These are phyloP conservation scores for Penicillium pancosmium DNA, from an alignment of 495 filamentous ascomycete species.

Conservation along the genomic window DNA sequence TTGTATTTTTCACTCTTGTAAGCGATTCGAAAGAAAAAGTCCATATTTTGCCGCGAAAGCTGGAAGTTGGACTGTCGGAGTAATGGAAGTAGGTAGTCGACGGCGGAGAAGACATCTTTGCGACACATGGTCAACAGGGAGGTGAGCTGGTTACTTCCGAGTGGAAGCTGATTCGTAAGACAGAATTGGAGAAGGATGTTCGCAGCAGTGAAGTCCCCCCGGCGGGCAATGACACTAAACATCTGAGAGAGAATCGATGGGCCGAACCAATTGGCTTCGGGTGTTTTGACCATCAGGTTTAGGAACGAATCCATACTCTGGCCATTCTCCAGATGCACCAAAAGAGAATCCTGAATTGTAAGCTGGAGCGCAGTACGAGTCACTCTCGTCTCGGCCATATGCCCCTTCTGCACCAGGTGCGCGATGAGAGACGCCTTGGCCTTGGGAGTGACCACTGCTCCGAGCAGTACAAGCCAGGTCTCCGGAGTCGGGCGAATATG, in stretches of 20 bases:
- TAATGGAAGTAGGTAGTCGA: slow-evolving; percentile 26
- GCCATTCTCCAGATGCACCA: slow-evolving; percentile 38
- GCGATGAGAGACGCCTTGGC: slow-evolving; percentile 35
- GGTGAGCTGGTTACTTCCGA: slow-evolving; percentile 25
- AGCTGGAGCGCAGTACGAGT: slow-evolving; percentile 31
- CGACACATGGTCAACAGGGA: slow-evolving; percentile 28
- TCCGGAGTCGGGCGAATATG: slow-evolving; percentile 42
- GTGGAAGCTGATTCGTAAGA: slow-evolving; percentile 21
- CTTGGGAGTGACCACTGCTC: slow-evolving; percentile 32
- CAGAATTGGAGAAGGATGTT: slow-evolving; percentile 34
- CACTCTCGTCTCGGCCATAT: slow-evolving; percentile 25
- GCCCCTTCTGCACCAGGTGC: slow-evolving; percentile 38
- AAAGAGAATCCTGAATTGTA: slow-evolving; percentile 37
- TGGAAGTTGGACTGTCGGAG: slow-evolving; percentile 16
- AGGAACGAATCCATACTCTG: slow-evolving; percentile 39
- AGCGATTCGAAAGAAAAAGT: slow-evolving; percentile 44
- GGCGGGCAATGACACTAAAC: slow-evolving; percentile 30
- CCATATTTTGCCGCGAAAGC: slow-evolving; percentile 20
- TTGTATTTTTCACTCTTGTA: slow-evolving; percentile 43
- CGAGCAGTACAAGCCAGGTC: slow-evolving; percentile 48
- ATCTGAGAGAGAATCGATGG: slow-evolving; percentile 38
- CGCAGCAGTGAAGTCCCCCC: slow-evolving; percentile 27
- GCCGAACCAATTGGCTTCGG: slow-evolving; percentile 39
- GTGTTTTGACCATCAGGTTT: slow-evolving; percentile 28
- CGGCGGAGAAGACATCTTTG: slow-evolving; percentile 22